These are phyloP conservation scores for Alloteropsis semialata DNA, from an alignment of 176 grass and related monocot species.

Conservation along the genomic window DNA sequence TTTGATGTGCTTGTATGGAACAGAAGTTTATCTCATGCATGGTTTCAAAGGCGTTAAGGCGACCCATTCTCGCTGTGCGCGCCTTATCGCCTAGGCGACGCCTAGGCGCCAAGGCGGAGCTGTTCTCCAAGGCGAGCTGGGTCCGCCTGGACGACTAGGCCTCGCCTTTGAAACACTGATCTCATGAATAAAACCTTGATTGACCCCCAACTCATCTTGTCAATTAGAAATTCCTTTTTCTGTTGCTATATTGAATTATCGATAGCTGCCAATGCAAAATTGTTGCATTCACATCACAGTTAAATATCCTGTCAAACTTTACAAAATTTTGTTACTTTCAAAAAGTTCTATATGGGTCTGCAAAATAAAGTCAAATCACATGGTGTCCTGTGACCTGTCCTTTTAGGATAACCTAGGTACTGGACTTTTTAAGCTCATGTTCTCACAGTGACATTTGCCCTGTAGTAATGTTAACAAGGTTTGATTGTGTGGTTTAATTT, in stretches of 20 bases:
- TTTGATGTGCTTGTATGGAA: not conserved
- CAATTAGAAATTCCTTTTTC: not conserved
- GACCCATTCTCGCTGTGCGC: too few species aligned
- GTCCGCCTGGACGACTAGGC: too few species aligned
- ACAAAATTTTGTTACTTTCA: not conserved
- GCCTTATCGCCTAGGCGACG: too few species aligned
- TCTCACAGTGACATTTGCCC: not conserved
- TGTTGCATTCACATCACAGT: not conserved
- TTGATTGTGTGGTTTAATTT: not conserved
- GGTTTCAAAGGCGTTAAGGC: too few species aligned
- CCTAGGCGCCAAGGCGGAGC: too few species aligned
- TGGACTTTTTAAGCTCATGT: not conserved
- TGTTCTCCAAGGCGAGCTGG: too few species aligned
- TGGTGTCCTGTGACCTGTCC: not conserved
- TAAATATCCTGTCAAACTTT: not conserved
- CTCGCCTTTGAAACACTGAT: too few species aligned
- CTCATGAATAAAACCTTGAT: slow-evolving; percentile 5
- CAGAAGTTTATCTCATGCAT: not conserved
- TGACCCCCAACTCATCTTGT: not conserved
- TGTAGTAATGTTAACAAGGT: not conserved
- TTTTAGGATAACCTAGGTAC: not conserved
- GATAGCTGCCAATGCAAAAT: not conserved
- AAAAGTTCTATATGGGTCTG: not conserved
- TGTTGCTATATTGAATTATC: not conserved
- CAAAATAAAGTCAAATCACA: not conserved